These are phyloP conservation scores for Fusarium pseudograminearum DNA, from an alignment of 2,329 filamentous ascomycete genomes.

Conservation along the genomic window DNA sequence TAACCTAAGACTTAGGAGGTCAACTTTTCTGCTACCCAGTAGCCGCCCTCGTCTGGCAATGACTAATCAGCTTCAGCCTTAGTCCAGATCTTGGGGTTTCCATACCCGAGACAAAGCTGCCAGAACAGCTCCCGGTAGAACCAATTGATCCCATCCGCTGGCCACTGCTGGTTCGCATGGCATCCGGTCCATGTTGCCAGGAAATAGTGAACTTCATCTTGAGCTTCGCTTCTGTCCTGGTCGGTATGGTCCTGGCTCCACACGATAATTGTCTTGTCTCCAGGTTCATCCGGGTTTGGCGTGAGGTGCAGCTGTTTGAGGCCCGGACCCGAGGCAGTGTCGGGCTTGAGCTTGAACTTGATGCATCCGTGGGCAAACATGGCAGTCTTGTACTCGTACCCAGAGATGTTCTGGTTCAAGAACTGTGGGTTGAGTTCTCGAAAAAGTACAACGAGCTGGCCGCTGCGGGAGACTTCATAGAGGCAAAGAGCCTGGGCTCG, in stretches of 20 bases:
- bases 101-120: background rate
- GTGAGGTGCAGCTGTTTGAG: background rate
- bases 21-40: too few relatives aligned
- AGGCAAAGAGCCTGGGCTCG: background rate
- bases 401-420: too few relatives aligned
- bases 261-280: background rate
- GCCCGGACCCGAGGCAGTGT: background rate
- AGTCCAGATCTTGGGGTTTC: background rate
- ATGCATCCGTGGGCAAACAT: background rate
- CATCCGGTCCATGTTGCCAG: background rate
- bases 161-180: background rate
- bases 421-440: background rate
- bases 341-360: background rate
- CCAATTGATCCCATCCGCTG: fast-evolving
- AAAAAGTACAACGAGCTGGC: background rate
- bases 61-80: background rate
- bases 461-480: background rate
- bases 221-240: background rate
- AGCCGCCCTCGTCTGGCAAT: too few relatives aligned
- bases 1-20: too few relatives aligned
- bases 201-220: background rate
- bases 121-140: background rate
- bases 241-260: background rate
- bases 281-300: background rate
- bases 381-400: background rate